Percentiles rank a stretch among this genome's conserved stretches.
These are phyloP conservation scores for Xylariomycetidae sp. DNA, from an alignment of 2,329 filamentous ascomycete genomes.

Conservation along the genomic window DNA sequence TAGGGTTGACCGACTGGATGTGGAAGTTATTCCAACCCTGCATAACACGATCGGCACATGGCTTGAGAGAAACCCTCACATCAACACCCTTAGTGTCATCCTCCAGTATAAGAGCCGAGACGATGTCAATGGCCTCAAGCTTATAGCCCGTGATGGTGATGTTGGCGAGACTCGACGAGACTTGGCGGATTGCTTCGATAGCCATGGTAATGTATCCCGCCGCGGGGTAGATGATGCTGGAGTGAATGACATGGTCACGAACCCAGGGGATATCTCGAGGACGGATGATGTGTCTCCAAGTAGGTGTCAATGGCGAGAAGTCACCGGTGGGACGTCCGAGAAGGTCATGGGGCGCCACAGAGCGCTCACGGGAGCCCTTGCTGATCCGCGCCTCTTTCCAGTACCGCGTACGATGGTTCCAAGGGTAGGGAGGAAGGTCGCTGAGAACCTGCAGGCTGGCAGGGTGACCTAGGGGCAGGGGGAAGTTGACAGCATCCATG, in stretches of 20 bases:
- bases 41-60: no score
- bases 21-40: constrained; percentile 3
- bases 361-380: not conserved
- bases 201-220: constrained; percentile 4
- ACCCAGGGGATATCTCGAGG: constrained; percentile 5
- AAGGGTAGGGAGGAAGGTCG: constrained; percentile 11
- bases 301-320: constrained; percentile 2
- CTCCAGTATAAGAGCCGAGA: constrained; percentile 2
- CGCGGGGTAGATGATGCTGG: constrained; percentile 2
- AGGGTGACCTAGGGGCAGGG: no score
- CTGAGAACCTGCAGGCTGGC: not conserved
- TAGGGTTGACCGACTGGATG: constrained; percentile 3
- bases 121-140: constrained; percentile 1
- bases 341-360: constrained; percentile 3
- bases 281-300: constrained; percentile 4
- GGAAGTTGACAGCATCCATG: not conserved
- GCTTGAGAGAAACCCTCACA: constrained; percentile 1
- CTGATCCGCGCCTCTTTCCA: constrained; percentile 3
- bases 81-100: constrained; percentile 2
- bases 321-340: constrained; percentile 2
- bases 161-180: not conserved
- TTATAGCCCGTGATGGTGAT: not conserved
- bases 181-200: constrained; percentile 2
- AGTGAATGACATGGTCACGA: constrained; percentile 3
- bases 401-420: constrained; percentile 18